Evolutionary conservation across 1,284 basidiomycete genomes (phyloP).

Genomic region (Cerioporus squamosus): DNA sequence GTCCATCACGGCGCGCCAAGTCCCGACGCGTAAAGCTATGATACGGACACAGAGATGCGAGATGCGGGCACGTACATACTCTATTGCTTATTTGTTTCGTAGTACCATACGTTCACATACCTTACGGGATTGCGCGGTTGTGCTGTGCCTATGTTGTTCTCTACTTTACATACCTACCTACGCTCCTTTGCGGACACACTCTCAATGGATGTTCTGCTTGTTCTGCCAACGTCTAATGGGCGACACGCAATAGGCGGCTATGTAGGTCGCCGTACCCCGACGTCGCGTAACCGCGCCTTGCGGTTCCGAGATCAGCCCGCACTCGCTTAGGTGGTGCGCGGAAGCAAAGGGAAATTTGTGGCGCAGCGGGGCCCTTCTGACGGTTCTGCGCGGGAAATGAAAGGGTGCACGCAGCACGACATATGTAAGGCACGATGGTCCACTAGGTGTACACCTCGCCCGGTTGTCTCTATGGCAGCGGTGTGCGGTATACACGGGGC

Average conservation of each 20-base stretch:
- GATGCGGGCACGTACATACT: not conserved
- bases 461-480: conserved; percentile 23
- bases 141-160: not conserved
- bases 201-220: not conserved
- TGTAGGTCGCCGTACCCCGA: not conserved
- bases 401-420: not conserved
- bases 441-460: not conserved
- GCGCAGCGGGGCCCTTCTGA: not conserved
- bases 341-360: conserved; percentile 12
- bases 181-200: not conserved
- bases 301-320: not conserved
- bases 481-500: not conserved
- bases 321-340: conserved; percentile 3
- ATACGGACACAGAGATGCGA: not conserved
- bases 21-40: too few species aligned
- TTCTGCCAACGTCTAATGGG: not conserved
- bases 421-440: not conserved
- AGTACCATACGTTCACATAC: not conserved
- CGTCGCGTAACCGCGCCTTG: not conserved
- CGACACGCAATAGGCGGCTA: not conserved
- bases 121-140: not conserved
- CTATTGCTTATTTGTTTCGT: conserved; percentile 5
- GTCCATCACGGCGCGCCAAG: too few species aligned
- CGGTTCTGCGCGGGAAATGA: not conserved
- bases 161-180: not conserved